These are phyloP conservation scores for Isatis tinctoria DNA, from an alignment of 345 rosid genomes.

Conservation along the genomic window DNA sequence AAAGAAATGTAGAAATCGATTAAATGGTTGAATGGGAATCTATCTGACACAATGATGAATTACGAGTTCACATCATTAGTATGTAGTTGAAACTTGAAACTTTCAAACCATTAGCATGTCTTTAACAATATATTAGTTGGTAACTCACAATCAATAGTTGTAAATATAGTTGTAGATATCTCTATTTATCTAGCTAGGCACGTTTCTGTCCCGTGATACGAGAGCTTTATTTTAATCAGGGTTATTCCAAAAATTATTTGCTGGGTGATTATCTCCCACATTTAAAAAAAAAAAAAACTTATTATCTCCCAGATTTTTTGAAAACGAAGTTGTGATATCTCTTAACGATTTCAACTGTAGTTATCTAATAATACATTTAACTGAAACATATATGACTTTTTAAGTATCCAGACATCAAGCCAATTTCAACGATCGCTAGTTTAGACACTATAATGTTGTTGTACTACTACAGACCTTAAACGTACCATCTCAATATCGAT, in stretches of 20 bases:
- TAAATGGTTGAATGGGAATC: background rate
- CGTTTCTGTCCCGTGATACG: background rate
- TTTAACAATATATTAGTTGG: conserved; percentile 27
- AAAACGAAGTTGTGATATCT: conserved; percentile 7
- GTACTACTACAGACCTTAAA: background rate
- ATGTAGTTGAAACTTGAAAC: no score
- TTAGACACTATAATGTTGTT: background rate
- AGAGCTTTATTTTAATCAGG: conserved; percentile 3
- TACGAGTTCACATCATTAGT: conserved; percentile 10
- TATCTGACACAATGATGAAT: conserved; percentile 20
- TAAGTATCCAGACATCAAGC: background rate
- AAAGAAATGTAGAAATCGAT: background rate
- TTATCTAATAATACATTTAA: background rate
- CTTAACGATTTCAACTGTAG: background rate
- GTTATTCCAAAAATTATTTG: conserved; percentile 3
- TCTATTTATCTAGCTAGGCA: background rate
- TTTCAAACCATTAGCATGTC: background rate
- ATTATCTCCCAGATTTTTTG: background rate
- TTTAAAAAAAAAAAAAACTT: no score
- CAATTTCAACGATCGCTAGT: background rate
- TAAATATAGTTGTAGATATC: conserved; percentile 10
- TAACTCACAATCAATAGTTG: conserved; percentile 20
- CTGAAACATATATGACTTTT: background rate
- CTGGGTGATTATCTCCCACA: background rate
- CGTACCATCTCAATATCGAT: background rate